These are phyloP conservation scores for Lathyrus tuberosus DNA, from an alignment of 306 rosid genomes.

Conservation along the genomic window DNA sequence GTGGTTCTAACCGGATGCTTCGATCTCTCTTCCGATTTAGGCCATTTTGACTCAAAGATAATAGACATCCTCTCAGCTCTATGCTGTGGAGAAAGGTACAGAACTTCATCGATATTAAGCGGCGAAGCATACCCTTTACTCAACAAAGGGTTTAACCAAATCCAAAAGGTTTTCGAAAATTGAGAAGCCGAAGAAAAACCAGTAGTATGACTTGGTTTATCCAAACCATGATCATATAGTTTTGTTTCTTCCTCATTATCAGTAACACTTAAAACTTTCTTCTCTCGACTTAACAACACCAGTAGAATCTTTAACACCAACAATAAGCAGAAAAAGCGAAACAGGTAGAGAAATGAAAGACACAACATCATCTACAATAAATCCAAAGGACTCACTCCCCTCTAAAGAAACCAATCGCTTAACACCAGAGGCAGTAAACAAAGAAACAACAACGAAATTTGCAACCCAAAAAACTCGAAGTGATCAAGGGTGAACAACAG, in stretches of 20 bases:
- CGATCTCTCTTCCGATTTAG: conserved; percentile 64
- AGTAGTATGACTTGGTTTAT: conserved; percentile 56
- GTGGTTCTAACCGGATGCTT: conserved; percentile 76
- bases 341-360: conserved; percentile 64
- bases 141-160: conserved; percentile 91
- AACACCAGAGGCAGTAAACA: conserved; percentile 69
- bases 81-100: conserved; percentile 70
- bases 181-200: conserved; percentile 83
- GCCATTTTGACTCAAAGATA: conserved; percentile 79
- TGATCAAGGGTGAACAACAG: conserved; percentile 63
- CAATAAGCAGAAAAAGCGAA: conserved; percentile 54
- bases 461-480: conserved; percentile 76
- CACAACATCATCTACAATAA: conserved; percentile 62
- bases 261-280: conserved; percentile 30
- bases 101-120: conserved; percentile 67
- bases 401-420: conserved; percentile 55
- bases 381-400: conserved; percentile 36
- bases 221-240: conserved; percentile 19
- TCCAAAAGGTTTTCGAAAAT: conserved; percentile 74
- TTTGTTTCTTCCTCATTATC: conserved; percentile 40
- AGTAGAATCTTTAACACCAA: conserved; percentile 65
- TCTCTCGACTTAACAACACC: conserved; percentile 54
- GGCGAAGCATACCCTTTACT: conserved; percentile 75
- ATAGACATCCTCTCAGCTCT: conserved; percentile 72
- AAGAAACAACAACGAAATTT: conserved; percentile 46